phyloP scores from a whole-genome alignment of 2,329 filamentous ascomycete genomes.

The Penicillium crustosum region DNA sequence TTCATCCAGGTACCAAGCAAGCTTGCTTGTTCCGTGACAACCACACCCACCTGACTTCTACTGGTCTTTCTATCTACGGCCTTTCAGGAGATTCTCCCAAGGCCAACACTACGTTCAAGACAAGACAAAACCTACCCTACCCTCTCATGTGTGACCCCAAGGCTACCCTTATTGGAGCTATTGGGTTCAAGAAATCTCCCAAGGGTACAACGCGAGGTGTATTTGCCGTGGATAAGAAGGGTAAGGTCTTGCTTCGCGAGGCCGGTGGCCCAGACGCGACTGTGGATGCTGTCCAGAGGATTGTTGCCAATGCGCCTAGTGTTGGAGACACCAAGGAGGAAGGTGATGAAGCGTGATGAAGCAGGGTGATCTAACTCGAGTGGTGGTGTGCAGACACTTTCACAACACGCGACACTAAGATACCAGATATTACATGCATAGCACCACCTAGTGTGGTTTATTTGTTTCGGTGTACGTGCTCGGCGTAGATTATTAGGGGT shows the following conservation, averaged over 20 bases:
- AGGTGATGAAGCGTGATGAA: constrained; percentile 6
- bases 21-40: constrained; percentile 90
- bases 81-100: constrained; percentile 85
- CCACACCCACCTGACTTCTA: constrained; percentile 71
- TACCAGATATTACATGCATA: constrained; percentile 2
- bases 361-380: neutral
- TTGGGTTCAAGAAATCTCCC: constrained; percentile 84
- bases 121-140: constrained; percentile 87
- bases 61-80: constrained; percentile 83
- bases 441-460: neutral
- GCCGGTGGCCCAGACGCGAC: constrained; percentile 76
- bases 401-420: constrained; percentile 4
- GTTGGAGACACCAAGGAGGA: constrained; percentile 13
- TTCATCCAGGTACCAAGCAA: constrained; percentile 76
- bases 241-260: constrained; percentile 74
- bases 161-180: constrained; percentile 73
- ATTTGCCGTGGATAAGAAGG: constrained; percentile 78
- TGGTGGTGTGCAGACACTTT: neutral
- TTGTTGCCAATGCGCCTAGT: constrained; percentile 56
- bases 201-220: constrained; percentile 83
- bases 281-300: constrained; percentile 69
- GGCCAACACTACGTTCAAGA: constrained; percentile 88
- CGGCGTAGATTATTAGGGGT: neutral
- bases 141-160: constrained; percentile 79
- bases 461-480: neutral